phyloP scores from a whole-genome alignment of 176 grass and related monocot genomes.

The Cenchrus fungigraminus region DNA sequence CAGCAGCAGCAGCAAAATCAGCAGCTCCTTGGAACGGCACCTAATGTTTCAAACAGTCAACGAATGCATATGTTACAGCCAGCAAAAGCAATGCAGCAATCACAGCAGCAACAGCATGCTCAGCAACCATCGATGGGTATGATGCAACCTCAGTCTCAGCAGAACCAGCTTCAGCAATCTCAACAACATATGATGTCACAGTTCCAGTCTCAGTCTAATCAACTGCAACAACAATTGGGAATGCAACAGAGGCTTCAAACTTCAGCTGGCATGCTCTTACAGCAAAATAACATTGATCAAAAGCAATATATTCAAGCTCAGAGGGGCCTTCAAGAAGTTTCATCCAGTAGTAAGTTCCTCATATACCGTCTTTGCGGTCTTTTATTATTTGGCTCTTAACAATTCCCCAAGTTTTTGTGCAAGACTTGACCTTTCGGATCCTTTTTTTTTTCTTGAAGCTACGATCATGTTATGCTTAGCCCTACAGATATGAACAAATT shows the following conservation, averaged over 20 bases:
- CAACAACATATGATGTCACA: slow-evolving; percentile 78
- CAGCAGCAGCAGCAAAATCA: slow-evolving; percentile 60
- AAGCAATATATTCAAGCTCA: slow-evolving; percentile 74
- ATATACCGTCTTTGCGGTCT: slow-evolving; percentile 20
- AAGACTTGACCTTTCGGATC: neutral
- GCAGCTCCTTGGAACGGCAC: slow-evolving; percentile 62
- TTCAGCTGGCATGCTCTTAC: slow-evolving; percentile 69
- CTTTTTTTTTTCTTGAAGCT: neutral
- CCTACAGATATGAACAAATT: slow-evolving; percentile 10
- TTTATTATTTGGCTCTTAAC: neutral
- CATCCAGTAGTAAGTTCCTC: slow-evolving; percentile 83
- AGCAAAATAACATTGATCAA: slow-evolving; percentile 67
- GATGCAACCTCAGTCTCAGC: slow-evolving; percentile 69
- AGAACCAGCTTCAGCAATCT: slow-evolving; percentile 70
- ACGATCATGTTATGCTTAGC: neutral
- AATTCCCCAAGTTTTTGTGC: neutral
- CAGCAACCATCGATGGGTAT: slow-evolving; percentile 65
- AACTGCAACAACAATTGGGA: slow-evolving; percentile 62
- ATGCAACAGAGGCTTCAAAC: slow-evolving; percentile 73
- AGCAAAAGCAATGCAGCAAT: slow-evolving; percentile 57
- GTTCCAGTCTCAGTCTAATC: slow-evolving; percentile 66
- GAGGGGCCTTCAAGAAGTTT: slow-evolving; percentile 72
- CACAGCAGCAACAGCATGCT: slow-evolving; percentile 64
- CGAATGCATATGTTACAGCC: slow-evolving; percentile 69
- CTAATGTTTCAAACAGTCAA: slow-evolving; percentile 64